Conservation (phyloP, 441 rosid genomes). For the Pelargonium australe region DNA sequence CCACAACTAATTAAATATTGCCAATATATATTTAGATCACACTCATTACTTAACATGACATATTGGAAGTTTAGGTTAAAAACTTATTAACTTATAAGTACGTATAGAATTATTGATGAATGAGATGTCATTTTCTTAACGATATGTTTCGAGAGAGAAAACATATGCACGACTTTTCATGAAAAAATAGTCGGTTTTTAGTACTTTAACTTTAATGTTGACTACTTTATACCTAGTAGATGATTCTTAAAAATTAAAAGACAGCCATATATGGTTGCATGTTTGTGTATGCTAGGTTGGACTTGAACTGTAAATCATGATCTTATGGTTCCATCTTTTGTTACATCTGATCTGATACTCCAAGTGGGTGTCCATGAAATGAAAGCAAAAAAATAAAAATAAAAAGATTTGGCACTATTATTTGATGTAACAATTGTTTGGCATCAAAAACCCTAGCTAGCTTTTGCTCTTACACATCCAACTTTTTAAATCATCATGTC, state of each 20-base stretch:
- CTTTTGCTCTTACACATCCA: neutral
- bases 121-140: no score
- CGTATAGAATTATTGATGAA: no score
- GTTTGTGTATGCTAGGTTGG: neutral
- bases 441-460: neutral
- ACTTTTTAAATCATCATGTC: neutral
- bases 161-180: no score
- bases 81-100: no score
- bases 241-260: neutral
- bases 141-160: no score
- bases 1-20: no score
- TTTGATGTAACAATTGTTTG: constrained; percentile 1
- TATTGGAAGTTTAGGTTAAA: no score
- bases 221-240: neutral
- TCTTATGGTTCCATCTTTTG: neutral
- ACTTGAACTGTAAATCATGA: neutral
- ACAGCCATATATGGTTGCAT: neutral
- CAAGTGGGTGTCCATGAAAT: neutral
- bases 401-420: neutral
- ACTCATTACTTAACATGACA: no score
- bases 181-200: no score
- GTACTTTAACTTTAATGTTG: no score
- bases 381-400: no score
- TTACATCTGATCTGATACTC: neutral
- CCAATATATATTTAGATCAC: no score